Evolutionary conservation across 2,329 filamentous ascomycete genomes (phyloP), one percentile per base, ranked within the genome.

Genomic region (Clarireedia hainanense): DNA sequence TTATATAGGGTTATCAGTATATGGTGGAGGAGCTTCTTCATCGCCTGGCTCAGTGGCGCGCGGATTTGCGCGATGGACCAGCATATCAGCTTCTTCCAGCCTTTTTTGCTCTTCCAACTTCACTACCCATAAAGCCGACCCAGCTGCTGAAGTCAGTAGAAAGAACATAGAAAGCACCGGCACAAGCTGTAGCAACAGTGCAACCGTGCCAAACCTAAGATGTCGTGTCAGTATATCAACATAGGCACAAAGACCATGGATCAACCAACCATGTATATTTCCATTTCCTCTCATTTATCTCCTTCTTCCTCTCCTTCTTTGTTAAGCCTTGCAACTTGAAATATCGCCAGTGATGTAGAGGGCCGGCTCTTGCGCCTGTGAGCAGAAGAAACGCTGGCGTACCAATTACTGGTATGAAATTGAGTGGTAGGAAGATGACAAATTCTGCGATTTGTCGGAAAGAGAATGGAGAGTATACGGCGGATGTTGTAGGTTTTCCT

Each of bases 111-210:
- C 76, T 71, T 97, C 91, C 50, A 96, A 73, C 61, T 86, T 83
- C 2, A 85, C 85, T 2, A 84, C 89, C 91, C 92, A 97, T 37
- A 97, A 74, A 1, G 90, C 92, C 45, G 89, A 86, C 2, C 92
- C 94, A 20, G 84, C 83, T 1, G 91, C 87, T 3, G 88, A 91
- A 0, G 92, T 96, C 62, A 99, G 74, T 40, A 97, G 77, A 70
- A 97, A 96, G 68, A 97, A 84, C 78, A 99, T 95, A n/a, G 88
- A 95, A 49, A 96, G 72, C 12, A 92, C 79, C 1, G 94, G 94
- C 7, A 96, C 78, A n/a, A 97, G 79, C 72, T 96, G 89, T 27
- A 97, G 72, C 6, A 90, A 70, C 74, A 96, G 82, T 50, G 91
- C 89, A 4, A 94, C 78, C 0, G 88, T 89, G 15, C 94, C 94